phyloP scores from a whole-genome alignment of 805 yeast genomes.

The Candida xiaguanensis region DNA sequence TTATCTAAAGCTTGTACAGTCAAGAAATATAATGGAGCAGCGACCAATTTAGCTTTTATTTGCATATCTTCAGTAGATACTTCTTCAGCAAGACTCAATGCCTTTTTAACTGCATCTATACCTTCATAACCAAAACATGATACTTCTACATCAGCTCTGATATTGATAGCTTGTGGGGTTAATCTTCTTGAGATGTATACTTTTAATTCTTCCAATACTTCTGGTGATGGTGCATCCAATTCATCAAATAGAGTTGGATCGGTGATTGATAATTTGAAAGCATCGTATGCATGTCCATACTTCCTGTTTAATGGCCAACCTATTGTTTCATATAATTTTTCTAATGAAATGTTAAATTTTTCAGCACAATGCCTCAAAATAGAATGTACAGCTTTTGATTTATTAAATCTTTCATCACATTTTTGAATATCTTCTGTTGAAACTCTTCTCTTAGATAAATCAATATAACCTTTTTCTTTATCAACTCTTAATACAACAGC shows the following conservation, averaged over 20 bases:
- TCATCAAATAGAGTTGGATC: constrained; percentile 85
- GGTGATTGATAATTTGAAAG: constrained; percentile 92
- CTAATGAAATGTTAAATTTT: constrained; percentile 85
- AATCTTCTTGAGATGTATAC: constrained; percentile 86
- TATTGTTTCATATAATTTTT: constrained; percentile 76
- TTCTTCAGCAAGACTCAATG: constrained; percentile 82
- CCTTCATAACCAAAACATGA: constrained; percentile 97
- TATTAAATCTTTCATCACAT: constrained; percentile 96
- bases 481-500: constrained; percentile 97
- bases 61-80: constrained; percentile 80
- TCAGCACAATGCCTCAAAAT: constrained; percentile 98
- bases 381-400: constrained; percentile 97
- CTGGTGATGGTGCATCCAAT: constrained; percentile 65
- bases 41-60: constrained; percentile 90
- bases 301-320: constrained; percentile 98
- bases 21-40: constrained; percentile 94
- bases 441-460: constrained; percentile 94
- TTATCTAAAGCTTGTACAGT: constrained; percentile 93
- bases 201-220: constrained; percentile 78
- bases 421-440: constrained; percentile 95
- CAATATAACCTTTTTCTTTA: constrained; percentile 97
- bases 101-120: constrained; percentile 91
- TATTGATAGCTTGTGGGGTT: constrained; percentile 96
- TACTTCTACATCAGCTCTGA: constrained; percentile 98
- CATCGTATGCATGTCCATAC: constrained; percentile 96